Evolutionary conservation across 169 alveolate genomes (phyloP).

Genomic region (Perkinsus marinus): DNA sequence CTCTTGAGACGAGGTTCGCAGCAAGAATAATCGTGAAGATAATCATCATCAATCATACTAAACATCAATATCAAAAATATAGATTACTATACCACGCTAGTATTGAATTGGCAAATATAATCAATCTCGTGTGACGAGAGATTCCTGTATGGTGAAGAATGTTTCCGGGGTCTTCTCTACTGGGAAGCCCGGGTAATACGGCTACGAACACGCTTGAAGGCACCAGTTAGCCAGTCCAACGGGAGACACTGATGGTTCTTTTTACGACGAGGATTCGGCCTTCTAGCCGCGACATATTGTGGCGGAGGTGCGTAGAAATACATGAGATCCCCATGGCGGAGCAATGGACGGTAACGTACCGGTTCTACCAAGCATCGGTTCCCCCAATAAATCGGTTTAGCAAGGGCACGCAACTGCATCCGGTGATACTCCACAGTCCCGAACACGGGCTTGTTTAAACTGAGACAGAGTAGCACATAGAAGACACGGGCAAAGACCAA

Average conservation of each 20-base stretch:
- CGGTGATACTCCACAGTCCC: not conserved
- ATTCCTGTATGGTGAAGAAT: too few species aligned
- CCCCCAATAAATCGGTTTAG: not conserved
- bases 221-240: not conserved
- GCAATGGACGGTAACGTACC: not conserved
- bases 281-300: not conserved
- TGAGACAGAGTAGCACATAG: not conserved
- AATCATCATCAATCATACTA: too few species aligned
- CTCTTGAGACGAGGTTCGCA: too few species aligned
- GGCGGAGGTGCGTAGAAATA: not conserved
- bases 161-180: too few species aligned
- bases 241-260: not conserved
- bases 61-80: too few species aligned
- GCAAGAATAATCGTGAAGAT: too few species aligned
- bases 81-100: too few species aligned
- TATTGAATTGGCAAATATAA: too few species aligned
- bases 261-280: not conserved
- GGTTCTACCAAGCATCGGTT: not conserved
- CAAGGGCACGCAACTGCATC: not conserved
- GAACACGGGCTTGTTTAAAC: not conserved
- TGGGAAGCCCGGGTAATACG: not conserved
- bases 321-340: not conserved
- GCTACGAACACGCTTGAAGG: not conserved
- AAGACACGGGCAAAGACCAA: not conserved
- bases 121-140: too few species aligned